A percentile compares a stretch with the other conserved stretches of the same genome.
Conservation (phyloP, 768 basidiomycete species). For the Termitomyces sp. region DNA sequence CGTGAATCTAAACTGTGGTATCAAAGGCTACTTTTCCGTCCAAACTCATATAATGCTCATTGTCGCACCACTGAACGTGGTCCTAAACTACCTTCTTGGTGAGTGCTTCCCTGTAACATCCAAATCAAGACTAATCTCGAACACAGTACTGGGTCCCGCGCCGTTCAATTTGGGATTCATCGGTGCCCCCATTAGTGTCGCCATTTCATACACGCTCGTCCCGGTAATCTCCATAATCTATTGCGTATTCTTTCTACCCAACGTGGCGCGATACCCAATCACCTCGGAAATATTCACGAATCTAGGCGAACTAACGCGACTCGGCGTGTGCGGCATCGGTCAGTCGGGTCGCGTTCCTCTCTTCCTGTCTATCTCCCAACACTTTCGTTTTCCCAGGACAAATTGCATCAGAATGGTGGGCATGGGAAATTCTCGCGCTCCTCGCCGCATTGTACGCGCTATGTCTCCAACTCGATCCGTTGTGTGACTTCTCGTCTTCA, state of each 20-base stretch:
- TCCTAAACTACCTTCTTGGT: slow-evolving; percentile 83
- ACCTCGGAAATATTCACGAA: slow-evolving; percentile 55
- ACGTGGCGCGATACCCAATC: slow-evolving; percentile 73
- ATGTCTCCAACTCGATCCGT: background rate
- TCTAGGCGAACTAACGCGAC: slow-evolving; percentile 53
- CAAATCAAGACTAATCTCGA: background rate
- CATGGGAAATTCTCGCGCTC: background rate
- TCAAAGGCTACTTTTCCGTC: background rate
- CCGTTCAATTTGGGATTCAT: slow-evolving; percentile 78
- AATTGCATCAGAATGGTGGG: background rate
- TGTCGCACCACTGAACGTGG: slow-evolving; percentile 77
- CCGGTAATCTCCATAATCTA: slow-evolving; percentile 53
- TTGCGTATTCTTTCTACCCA: slow-evolving; percentile 50
- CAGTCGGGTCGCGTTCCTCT: background rate
- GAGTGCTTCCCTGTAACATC: too few relatives aligned
- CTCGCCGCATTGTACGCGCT: background rate
- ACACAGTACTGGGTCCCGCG: slow-evolving; percentile 74
- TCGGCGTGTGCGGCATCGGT: slow-evolving; percentile 37
- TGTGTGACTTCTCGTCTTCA: background rate
- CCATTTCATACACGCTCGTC: slow-evolving; percentile 79
- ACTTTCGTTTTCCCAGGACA: background rate
- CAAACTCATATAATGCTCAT: slow-evolving; percentile 20
- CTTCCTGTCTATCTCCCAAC: background rate
- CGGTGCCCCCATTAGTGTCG: slow-evolving; percentile 86
- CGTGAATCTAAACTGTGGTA: background rate